Evolutionary conservation across 495 filamentous ascomycete genomes (phyloP), one percentile per base, ranked within the genome.

Genomic region (Neurospora pannonica): DNA sequence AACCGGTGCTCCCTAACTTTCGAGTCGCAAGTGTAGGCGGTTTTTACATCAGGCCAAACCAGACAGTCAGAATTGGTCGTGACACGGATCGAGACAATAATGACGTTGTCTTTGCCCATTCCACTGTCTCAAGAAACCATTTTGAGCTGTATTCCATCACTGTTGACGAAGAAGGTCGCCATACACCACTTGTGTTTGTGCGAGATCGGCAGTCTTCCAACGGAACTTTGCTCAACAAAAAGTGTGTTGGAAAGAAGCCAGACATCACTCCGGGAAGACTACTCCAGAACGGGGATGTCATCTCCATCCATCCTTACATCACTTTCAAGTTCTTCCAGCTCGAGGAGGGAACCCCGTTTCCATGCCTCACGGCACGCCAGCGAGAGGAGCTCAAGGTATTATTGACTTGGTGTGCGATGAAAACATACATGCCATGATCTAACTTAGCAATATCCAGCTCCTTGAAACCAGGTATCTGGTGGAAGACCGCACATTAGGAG

Each of bases 401-500:
- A 38, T 17, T 19, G 10, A 19, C 48, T n/a, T 60, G 73, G 46
- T 42, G 48, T 71, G 7, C 71, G 39, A 62, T 71, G 42, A 24
- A 70, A 71, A 15, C 15, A 36, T 7, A 40, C 71, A 62, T 39
- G 11, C 15, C 15, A 13, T 70, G 13, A 21, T 75, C 60, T 75
- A 71, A 74, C 46, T 15, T 62, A 38, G 19, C 15, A n/a, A 21
- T 34, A 5, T 11, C 37, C 34, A 90, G 89, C 46, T 79, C 54
- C 88, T 91, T 71, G 69, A 77, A 10, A 71, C 86, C 69, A 74
- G 81, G 24, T 92, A 86, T 73, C 72, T 79, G 3, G 78, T 92
- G 60, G 87, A 83, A 1, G 77, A 84, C 62, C 85, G 88, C 37
- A 81, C 91, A 40, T 89, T 98, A 77, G 97, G 97, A 75, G 89